Conservation (phyloP, 306 rosid species). For the Quercus agrifolia region DNA sequence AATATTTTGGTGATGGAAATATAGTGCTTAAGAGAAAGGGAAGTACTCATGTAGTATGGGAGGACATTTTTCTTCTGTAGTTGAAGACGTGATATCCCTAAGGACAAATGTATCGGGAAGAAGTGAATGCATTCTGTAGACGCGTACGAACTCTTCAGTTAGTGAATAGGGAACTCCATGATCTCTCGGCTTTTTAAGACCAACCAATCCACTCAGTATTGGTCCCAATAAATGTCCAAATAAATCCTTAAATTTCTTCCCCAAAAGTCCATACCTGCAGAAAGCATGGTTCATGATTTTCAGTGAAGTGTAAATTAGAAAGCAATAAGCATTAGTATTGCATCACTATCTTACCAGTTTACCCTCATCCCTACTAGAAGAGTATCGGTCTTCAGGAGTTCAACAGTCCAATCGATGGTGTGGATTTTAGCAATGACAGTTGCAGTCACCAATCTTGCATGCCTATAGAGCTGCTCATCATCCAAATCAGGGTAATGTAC, state of each 20-base stretch:
- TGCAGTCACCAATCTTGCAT: conserved; percentile 74
- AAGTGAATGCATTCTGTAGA: conserved; percentile 73
- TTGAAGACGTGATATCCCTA: conserved; percentile 33
- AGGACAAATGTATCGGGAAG: conserved; percentile 58
- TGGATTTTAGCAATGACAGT: conserved; percentile 80
- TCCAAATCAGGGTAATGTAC: conserved; percentile 46
- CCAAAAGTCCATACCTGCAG: conserved; percentile 72
- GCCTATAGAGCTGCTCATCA: conserved; percentile 66
- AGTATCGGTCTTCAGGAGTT: conserved; percentile 66
- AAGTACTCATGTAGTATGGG: conserved; percentile 46
- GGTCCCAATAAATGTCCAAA: conserved; percentile 65
- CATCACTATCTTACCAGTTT: conserved; percentile 52
- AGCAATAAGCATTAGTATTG: not conserved
- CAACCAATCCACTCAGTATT: conserved; percentile 65
- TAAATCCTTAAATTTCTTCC: conserved; percentile 66
- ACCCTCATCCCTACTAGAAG: conserved; percentile 64
- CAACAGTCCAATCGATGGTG: conserved; percentile 86
- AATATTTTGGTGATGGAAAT: not conserved
- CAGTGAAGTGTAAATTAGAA: not conserved
- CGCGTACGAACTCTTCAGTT: conserved; percentile 74
- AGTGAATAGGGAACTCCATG: conserved; percentile 81
- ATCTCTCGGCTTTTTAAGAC: conserved; percentile 55
- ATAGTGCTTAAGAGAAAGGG: not conserved
- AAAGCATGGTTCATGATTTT: not conserved
- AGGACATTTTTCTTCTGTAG: conserved; percentile 42